Percentiles rank a stretch among this genome's conserved stretches.
Conservation (phyloP, 352 stramenopile genomes). For the Globisporangium radiosum region DNA sequence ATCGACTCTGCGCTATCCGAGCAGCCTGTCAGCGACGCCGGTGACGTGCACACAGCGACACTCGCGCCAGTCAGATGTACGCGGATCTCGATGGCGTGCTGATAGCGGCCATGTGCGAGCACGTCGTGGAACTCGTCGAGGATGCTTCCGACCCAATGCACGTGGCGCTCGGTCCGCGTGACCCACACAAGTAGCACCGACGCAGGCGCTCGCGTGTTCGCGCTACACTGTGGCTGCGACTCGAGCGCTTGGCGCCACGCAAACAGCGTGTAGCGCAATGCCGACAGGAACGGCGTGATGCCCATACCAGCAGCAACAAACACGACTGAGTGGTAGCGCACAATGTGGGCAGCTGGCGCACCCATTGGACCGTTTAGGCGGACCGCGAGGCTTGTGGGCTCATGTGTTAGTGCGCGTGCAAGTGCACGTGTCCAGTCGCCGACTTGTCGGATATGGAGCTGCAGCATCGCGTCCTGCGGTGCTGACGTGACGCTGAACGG, state of each 20-base stretch:
- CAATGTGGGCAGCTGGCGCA: conserved; percentile 17
- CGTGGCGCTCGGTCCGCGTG: conserved; percentile 12
- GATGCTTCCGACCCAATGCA: conserved; percentile 16
- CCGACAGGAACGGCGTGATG: conserved; percentile 37
- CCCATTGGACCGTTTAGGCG: conserved; percentile 31
- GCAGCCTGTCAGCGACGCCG: neutral
- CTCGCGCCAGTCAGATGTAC: conserved; percentile 15
- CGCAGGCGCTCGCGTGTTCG: too few relatives aligned
- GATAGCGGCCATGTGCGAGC: conserved; percentile 2
- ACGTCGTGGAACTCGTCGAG: conserved; percentile 27
- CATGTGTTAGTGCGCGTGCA: neutral
- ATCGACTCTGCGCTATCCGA: neutral
- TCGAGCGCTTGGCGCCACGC: conserved; percentile 11
- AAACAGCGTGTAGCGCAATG: conserved; percentile 35
- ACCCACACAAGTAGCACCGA: conserved; percentile 19
- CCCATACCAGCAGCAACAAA: conserved; percentile 33
- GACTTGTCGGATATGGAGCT: conserved; percentile 33
- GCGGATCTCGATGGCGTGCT: conserved; percentile 8
- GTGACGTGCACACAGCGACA: neutral
- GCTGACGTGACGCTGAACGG: conserved; percentile 68
- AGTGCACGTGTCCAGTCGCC: conserved; percentile 41
- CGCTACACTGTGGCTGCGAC: neutral
- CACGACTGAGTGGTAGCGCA: conserved; percentile 23
- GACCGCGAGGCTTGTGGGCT: conserved; percentile 3
- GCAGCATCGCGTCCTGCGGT: conserved; percentile 32